These are phyloP conservation scores for Backusella sp. DNA, from an alignment of 192 early-diverging fungal genomes.

Conservation along the genomic window DNA sequence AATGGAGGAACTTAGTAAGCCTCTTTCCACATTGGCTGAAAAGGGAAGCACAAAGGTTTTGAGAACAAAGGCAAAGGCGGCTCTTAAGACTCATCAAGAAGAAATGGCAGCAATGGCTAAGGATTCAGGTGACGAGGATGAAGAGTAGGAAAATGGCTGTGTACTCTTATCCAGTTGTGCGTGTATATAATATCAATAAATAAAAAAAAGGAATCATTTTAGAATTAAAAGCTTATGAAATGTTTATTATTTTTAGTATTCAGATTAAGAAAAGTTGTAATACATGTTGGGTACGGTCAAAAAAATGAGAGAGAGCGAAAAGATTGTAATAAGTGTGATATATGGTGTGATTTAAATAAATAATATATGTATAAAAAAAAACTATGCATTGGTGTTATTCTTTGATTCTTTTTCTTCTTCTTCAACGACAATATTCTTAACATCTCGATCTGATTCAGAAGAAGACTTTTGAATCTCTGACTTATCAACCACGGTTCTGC, in stretches of 20 bases:
- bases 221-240: not conserved
- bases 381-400: not conserved
- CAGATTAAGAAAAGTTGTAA: not conserved
- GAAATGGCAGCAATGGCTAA: conserved; percentile 40
- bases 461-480: not conserved
- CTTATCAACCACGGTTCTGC: not conserved
- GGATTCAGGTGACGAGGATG: conserved; percentile 35
- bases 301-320: not conserved
- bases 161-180: not conserved
- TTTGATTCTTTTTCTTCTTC: not conserved
- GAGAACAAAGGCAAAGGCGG: conserved; percentile 46
- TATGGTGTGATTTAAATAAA: not conserved
- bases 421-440: not conserved
- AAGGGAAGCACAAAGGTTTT: conserved; percentile 48
- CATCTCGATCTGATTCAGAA: not conserved
- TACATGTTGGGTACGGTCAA: not conserved
- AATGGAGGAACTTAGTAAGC: conserved; percentile 45
- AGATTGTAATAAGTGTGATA: not conserved
- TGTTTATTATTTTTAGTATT: too few relatives aligned
- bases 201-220: not conserved
- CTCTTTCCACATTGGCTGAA: conserved; percentile 52
- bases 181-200: not conserved
- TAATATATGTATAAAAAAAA: not conserved
- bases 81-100: conserved; percentile 40
- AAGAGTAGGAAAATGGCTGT: conserved; percentile 26